A percentile compares a stretch with the other conserved stretches of the same genome.
phyloP scores from a whole-genome alignment of 2,329 filamentous ascomycete genomes.

The Ascochyta pisi region DNA sequence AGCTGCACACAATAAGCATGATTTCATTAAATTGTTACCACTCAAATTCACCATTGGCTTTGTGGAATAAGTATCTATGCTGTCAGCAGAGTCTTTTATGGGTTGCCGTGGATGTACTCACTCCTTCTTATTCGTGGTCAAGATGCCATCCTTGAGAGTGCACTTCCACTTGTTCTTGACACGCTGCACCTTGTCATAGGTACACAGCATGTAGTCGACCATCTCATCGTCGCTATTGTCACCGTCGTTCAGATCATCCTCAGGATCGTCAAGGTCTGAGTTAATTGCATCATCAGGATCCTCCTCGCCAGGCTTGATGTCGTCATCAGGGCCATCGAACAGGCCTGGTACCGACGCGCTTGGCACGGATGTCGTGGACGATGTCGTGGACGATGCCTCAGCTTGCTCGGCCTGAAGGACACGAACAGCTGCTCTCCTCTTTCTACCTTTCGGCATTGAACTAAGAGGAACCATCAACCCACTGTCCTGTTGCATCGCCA shows the following conservation, averaged over 20 bases:
- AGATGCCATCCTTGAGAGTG: constrained; percentile 92
- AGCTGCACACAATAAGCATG: constrained; percentile 29
- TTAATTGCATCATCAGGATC: constrained; percentile 95
- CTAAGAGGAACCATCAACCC: constrained; percentile 77
- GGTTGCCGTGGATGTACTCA: constrained; percentile 51
- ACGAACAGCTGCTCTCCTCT: constrained; percentile 48
- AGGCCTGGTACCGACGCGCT: constrained; percentile 32
- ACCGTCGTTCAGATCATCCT: constrained; percentile 81
- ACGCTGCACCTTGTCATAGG: constrained; percentile 98
- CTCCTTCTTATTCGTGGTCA: constrained; percentile 93
- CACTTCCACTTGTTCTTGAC: constrained; percentile 99
- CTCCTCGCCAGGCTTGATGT: constrained; percentile 59
- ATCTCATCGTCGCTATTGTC: constrained; percentile 86
- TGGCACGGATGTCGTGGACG: constrained; percentile 14
- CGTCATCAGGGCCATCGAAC: constrained; percentile 62
- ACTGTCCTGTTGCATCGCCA: constrained; percentile 73
- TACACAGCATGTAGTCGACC: constrained; percentile 95
- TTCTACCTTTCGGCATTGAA: constrained; percentile 57
- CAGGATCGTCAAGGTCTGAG: constrained; percentile 93
- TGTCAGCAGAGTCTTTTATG: constrained; percentile 8
- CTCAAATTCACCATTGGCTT: constrained; percentile 95
- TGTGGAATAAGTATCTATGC: constrained; percentile 88
- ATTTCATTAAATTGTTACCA: constrained; percentile 67
- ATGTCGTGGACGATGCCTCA: constrained; percentile 29
- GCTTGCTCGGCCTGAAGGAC: constrained; percentile 63